These are phyloP conservation scores for Epichloe sp. DNA, from an alignment of 2,329 filamentous ascomycete species.

Conservation along the genomic window DNA sequence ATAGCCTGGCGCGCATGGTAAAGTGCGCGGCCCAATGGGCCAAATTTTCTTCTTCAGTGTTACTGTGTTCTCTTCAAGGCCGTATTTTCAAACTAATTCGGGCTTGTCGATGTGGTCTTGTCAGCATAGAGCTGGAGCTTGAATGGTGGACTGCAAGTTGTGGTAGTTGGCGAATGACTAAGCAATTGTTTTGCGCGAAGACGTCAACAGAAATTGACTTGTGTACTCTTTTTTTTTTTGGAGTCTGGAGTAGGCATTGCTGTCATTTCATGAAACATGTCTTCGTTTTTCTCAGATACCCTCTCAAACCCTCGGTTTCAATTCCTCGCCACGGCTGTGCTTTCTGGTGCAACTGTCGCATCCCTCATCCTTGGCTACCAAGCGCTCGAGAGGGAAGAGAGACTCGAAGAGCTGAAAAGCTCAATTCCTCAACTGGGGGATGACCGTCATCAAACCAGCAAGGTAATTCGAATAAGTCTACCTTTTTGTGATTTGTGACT, in stretches of 20 bases:
- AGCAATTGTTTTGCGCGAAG: background rate
- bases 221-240: background rate
- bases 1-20: conserved; percentile 27
- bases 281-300: conserved; percentile 30
- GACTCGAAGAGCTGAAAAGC: conserved; percentile 43
- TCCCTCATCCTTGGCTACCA: conserved; percentile 50
- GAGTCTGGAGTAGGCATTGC: background rate
- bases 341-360: conserved; percentile 48
- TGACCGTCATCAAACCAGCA: conserved; percentile 9
- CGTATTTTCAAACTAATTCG: background rate
- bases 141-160: background rate
- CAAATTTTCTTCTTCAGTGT: background rate
- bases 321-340: conserved; percentile 56
- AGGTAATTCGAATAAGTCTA: conserved; percentile 8
- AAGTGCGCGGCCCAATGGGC: conserved; percentile 3
- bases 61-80: background rate
- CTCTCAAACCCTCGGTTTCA: conserved; percentile 40
- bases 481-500: background rate
- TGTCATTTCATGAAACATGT: conserved; percentile 20
- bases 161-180: background rate
- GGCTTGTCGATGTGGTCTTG: background rate
- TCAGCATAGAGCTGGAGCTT: background rate
- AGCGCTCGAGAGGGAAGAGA: conserved; percentile 39
- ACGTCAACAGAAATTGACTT: background rate
- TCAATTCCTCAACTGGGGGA: conserved; percentile 35